Conservation (phyloP, 2,329 filamentous ascomycete species). For the Xylaria sp. region DNA sequence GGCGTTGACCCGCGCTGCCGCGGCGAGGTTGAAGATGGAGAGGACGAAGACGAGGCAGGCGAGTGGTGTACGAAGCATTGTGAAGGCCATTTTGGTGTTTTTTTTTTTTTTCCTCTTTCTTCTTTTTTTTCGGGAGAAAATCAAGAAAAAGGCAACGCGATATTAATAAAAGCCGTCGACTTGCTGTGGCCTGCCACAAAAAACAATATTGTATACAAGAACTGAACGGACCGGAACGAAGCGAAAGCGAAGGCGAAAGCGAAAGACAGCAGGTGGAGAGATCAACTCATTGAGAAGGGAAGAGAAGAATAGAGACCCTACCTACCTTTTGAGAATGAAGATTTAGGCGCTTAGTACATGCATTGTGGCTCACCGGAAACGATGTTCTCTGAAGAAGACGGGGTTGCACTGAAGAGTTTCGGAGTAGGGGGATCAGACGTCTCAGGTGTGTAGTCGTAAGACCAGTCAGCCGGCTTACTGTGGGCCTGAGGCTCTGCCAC, state of each 20-base stretch:
- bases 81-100: conserved; percentile 27
- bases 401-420: neutral
- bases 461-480: neutral
- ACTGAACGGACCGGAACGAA: conserved; percentile 16
- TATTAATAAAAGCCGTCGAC: conserved; percentile 12
- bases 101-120: no score
- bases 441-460: conserved; percentile 15
- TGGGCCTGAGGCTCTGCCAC: neutral
- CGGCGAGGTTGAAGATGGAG: conserved; percentile 25
- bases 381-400: conserved; percentile 9
- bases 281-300: conserved; percentile 25
- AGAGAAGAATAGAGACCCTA: conserved; percentile 13
- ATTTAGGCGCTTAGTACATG: neutral
- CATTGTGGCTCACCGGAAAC: conserved; percentile 2
- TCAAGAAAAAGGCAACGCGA: conserved; percentile 4
- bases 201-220: conserved; percentile 15
- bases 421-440: conserved; percentile 17
- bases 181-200: conserved; percentile 34
- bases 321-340: conserved; percentile 10
- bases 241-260: conserved; percentile 21
- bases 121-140: conserved; percentile 9
- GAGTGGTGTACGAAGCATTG: conserved; percentile 22
- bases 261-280: conserved; percentile 21
- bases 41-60: conserved; percentile 26
- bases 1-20: conserved; percentile 21